These are phyloP conservation scores for Haemoproteus tartakovskyi DNA, from an alignment of 169 alveolate genomes.

Conservation along the genomic window DNA sequence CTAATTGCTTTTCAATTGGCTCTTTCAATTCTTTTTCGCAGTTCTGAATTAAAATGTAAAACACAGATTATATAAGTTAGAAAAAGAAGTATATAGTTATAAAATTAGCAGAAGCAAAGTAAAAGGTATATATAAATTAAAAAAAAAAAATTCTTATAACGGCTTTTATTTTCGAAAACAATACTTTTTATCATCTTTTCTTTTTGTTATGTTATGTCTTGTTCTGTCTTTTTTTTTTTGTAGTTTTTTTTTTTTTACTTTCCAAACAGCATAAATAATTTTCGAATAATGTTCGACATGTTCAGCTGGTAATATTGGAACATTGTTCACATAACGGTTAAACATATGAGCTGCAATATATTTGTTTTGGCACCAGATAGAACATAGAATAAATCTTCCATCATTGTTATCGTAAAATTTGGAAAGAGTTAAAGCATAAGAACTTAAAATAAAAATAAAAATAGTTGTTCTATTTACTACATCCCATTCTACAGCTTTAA, in stretches of 20 bases:
- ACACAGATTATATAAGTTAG: background rate
- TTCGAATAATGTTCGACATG: conserved; percentile 28
- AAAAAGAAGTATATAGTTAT: no score
- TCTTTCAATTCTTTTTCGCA: conserved; percentile 17
- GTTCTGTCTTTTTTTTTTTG: no score
- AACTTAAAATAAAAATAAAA: conserved; percentile 31
- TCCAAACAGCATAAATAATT: conserved; percentile 47
- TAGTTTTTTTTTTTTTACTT: conserved; percentile 2
- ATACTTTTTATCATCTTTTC: background rate
- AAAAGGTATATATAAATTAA: no score
- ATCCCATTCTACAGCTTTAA: conserved; percentile 41
- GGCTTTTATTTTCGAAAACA: background rate
- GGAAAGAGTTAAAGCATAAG: conserved; percentile 52
- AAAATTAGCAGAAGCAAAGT: background rate
- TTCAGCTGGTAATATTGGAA: background rate
- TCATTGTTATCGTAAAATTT: conserved; percentile 47
- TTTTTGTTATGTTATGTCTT: background rate
- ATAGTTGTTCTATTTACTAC: conserved; percentile 16
- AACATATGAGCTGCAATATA: conserved; percentile 39
- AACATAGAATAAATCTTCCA: conserved; percentile 36
- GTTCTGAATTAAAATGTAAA: conserved; percentile 1
- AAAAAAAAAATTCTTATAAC: background rate
- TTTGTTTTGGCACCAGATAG: conserved; percentile 54
- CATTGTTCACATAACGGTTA: background rate
- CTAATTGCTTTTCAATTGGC: conserved; percentile 19